Conservation (phyloP, 2,329 filamentous ascomycete species). For the Fusarium protoensiforme region DNA sequence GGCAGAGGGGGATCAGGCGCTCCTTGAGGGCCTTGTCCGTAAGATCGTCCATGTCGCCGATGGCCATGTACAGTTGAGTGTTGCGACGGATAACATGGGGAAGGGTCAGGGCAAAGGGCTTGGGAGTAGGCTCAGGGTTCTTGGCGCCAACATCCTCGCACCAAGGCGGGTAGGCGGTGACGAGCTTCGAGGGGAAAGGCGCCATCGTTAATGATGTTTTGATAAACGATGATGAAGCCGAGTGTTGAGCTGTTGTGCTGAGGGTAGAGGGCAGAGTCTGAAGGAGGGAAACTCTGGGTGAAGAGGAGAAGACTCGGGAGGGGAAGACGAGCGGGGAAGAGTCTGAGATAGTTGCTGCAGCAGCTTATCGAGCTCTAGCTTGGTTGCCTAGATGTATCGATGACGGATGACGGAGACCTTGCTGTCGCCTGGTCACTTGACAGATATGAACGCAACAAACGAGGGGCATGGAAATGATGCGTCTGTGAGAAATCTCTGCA, state of each 20-base stretch:
- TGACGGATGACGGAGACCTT: neutral
- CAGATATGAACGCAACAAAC: neutral
- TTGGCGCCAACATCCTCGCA: neutral
- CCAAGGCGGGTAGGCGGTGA: constrained; percentile 27
- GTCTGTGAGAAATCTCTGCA: neutral
- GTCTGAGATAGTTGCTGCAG: neutral
- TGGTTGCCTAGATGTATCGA: neutral
- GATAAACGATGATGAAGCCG: neutral
- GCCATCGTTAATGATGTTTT: constrained; percentile 11
- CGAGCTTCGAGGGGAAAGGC: constrained; percentile 20
- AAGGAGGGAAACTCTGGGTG: neutral
- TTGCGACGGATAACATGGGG: constrained; percentile 21
- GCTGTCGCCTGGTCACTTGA: neutral
- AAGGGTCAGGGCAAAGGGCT: constrained; percentile 9
- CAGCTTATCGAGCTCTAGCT: neutral
- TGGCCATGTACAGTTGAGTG: constrained; percentile 18
- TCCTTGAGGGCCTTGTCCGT: constrained; percentile 14
- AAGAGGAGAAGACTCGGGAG: neutral
- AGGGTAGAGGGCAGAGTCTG: neutral
- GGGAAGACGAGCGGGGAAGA: neutral
- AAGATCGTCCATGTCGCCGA: constrained; percentile 6
- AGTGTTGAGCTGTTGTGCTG: neutral
- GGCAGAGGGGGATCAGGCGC: constrained; percentile 15
- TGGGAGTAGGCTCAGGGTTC: neutral
- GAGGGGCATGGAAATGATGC: neutral